These are phyloP conservation scores for Neofusicoccum kwambonambiense DNA, from an alignment of 2,329 filamentous ascomycete species.

Conservation along the genomic window DNA sequence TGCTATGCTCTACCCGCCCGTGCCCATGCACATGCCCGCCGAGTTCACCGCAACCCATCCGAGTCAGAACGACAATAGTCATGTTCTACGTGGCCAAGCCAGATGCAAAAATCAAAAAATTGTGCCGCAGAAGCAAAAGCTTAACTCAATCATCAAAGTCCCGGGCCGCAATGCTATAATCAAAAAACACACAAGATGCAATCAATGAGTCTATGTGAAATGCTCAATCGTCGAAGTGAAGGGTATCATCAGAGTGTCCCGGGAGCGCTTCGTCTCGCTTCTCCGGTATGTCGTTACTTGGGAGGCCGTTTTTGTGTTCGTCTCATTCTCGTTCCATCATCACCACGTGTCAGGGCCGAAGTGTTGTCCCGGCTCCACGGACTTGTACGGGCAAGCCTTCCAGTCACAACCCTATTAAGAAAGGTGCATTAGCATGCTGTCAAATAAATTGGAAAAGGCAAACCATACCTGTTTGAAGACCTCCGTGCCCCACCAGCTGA, in stretches of 20 bases:
- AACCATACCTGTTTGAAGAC: constrained; percentile 65
- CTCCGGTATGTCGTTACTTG: neutral
- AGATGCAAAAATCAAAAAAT: neutral
- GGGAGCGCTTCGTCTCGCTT: neutral
- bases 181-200: constrained; percentile 2
- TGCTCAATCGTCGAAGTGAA: constrained; percentile 6
- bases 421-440: neutral
- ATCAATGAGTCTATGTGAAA: constrained; percentile 10
- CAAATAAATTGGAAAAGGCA: constrained; percentile 18
- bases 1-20: neutral
- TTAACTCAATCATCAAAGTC: neutral
- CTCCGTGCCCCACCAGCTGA: constrained; percentile 87
- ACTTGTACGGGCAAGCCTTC: constrained; percentile 72
- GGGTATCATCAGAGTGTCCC: constrained; percentile 1
- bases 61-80: neutral
- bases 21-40: neutral
- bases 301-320: neutral
- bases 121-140: neutral
- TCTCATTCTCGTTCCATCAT: constrained; percentile 5
- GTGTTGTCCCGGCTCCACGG: constrained; percentile 44
- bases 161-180: neutral
- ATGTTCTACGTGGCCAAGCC: neutral
- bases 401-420: constrained; percentile 68
- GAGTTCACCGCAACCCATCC: neutral
- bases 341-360: constrained; percentile 37